Evolutionary conservation across 192 early-diverging fungal genomes (phyloP), one percentile per base, ranked within the genome.

Genomic region (Podila epigama): DNA sequence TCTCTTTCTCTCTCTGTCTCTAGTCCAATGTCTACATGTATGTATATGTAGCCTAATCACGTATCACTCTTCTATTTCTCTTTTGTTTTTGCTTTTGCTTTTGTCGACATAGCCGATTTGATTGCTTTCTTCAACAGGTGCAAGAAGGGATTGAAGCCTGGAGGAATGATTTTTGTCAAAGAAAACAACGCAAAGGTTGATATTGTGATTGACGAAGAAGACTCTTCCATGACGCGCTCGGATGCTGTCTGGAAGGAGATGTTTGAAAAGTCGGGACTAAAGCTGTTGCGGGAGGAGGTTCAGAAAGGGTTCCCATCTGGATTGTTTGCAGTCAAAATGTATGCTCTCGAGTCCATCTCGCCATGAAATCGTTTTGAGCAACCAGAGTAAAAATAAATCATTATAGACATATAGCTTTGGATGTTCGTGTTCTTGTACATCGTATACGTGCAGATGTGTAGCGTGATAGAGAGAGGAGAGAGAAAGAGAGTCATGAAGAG

Each of bases 141-240:
- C 68, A 89, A 87, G 13, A 60, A 68, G 5, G 92, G 91, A 0
- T 79, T 98, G 33, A 86, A 81, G 44, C 83, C 83, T 3, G 92
- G 93, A 34, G 94, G 95, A 15, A 36, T 96, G 34, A 91, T 99
- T 67, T 91, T 92, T 42, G 86, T 99, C 54, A 99, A 97, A 67
- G 97, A 99, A 70, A 99, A 97, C 71, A 87, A 94, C 51, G 83
- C 92, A 7, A 64, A 79, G 5, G 53, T 68, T 9, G 88, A 84
- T 9, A 87, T 90, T 32, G 80, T 91, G 7, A 81, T 97, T 35
- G 96, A 99, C 63, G 83, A 86, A 31, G 88, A 92, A 27, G 97
- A 97, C 67, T 91, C 90, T 79, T 92, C 91, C 66, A 88, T 94
- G 12, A 96, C 94, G 7, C 69, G 90, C 79, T 86, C 90, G 6